Evolutionary conservation across 73 alveolate species (phyloP).

Genomic region (Blepharisma stoltei): DNA sequence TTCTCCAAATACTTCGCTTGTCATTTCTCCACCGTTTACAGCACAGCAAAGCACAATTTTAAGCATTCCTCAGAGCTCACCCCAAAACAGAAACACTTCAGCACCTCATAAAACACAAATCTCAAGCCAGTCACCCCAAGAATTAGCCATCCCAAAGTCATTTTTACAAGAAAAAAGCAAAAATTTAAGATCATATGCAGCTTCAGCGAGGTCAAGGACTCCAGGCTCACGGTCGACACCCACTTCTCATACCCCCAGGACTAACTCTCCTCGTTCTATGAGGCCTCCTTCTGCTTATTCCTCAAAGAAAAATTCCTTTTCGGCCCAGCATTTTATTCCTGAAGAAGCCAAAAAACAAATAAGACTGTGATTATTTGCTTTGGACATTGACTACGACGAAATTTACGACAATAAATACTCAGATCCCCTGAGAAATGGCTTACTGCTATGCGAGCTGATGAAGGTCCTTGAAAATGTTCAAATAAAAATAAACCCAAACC

Average conservation of each 20-base stretch:
- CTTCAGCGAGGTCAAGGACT: neutral
- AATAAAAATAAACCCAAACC: conserved; percentile 8
- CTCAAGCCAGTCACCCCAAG: neutral
- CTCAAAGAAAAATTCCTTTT: neutral
- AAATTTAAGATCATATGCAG: neutral
- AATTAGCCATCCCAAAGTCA: neutral
- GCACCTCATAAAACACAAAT: neutral
- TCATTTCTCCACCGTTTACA: neutral
- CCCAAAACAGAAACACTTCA: neutral
- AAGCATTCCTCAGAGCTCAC: neutral
- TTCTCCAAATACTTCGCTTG: neutral
- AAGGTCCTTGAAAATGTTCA: neutral
- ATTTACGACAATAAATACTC: neutral
- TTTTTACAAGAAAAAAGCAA: neutral
- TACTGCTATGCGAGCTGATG: conserved; percentile 2
- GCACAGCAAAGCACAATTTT: neutral
- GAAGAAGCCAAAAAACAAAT: neutral
- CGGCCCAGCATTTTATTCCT: neutral
- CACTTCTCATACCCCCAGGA: neutral
- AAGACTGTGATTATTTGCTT: neutral
- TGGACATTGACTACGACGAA: neutral
- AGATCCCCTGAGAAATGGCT: conserved; percentile 18
- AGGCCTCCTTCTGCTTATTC: neutral
- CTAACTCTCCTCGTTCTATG: neutral
- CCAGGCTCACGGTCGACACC: neutral